phyloP scores from a whole-genome alignment of 148 eudicot genomes.

The Rhododendron kiyosumense region DNA sequence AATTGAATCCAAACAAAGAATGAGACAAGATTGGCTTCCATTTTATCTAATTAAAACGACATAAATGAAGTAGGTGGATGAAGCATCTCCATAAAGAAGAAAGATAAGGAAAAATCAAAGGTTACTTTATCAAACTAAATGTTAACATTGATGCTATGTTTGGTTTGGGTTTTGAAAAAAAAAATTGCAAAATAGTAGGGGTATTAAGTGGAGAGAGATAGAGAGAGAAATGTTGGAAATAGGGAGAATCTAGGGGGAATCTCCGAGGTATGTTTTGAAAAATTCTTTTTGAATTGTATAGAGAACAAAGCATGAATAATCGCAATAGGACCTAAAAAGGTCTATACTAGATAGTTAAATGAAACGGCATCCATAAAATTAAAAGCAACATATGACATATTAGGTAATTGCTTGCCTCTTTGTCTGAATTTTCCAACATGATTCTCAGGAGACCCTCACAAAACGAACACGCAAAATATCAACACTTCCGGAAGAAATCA shows the following conservation, averaged over 20 bases:
- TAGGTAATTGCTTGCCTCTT: neutral
- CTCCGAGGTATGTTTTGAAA: no score
- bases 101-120: neutral
- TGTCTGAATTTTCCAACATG: neutral
- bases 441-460: neutral
- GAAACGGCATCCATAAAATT: neutral
- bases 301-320: no score
- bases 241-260: no score
- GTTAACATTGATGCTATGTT: neutral
- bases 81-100: neutral
- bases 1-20: neutral
- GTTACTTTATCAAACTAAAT: neutral
- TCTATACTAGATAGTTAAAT: neutral
- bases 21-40: neutral
- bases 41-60: neutral
- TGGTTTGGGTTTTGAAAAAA: no score
- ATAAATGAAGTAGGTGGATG: neutral
- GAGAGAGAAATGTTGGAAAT: no score
- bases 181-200: no score
- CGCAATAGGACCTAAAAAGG: neutral
- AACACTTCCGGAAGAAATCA: neutral
- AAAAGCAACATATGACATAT: neutral
- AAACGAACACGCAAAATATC: neutral
- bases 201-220: no score
- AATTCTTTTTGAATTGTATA: no score